Evolutionary conservation across 208 protist species (phyloP), one percentile per base, ranked within the genome.

Genomic region (Acanthamoeba quina): DNA sequence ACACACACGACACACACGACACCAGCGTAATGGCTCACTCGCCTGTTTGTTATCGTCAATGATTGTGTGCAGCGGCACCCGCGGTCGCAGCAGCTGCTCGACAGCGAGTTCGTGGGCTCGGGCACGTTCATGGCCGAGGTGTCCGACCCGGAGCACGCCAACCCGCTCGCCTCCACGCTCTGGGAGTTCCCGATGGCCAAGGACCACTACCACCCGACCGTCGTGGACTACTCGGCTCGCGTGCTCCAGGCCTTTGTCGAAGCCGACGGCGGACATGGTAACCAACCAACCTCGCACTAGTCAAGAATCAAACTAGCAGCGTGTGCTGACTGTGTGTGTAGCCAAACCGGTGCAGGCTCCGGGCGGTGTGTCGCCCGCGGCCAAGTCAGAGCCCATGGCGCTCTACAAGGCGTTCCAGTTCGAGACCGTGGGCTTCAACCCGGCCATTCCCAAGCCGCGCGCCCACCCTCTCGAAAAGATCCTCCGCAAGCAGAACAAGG

Each of bases 101-200:
- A 96, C 62, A 96, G 19, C 5, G 95, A 96, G 62, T 78, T 58
- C 70, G 21, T 94, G 37, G 44, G 29, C 13, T 95, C 70, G 34
- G 95, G 95, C 78, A 90, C 85, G 9, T 96, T 94, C 52, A 60
- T 93, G 78, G 1, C 37, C 4, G 94, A 96, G 26, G 44, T 95
- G 26, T 9, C 49, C 44, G 95, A 96, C 66, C 95, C 95, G 19
- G 95, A 96, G 56, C 74, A 96, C 82, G 94, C 82, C 62, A 96
- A 96, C 58, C 83, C 95, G 44, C 92, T 96, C 10, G 83, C 95
- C 19, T 47, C 95, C 31, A 94, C 91, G 1, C 78, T 96, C 6
- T 96, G 95, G 95, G 95, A 96, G 68, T 60, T 96, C 5, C 68
- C 85, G 5, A 21, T 66, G 3, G 62, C 95, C 21, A 93, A 49